Evolutionary conservation across 2,329 filamentous ascomycete species (phyloP), one percentile per base, ranked within the genome.

Genomic region (Fusarium heterosporum): DNA sequence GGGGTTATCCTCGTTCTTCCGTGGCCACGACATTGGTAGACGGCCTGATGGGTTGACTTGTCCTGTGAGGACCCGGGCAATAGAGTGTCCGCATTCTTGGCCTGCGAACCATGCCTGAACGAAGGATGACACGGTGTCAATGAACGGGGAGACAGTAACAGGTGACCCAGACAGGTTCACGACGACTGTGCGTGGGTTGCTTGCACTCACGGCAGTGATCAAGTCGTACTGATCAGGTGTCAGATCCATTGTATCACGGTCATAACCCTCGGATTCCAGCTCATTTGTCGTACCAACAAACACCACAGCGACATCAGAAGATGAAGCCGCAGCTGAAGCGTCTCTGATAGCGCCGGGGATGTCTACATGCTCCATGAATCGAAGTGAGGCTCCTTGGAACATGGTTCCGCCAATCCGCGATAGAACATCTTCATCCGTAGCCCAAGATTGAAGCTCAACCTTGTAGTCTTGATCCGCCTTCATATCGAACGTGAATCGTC

Each of bases 201-300:
- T 13, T 1, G 17, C 10, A 4, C 0, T 17, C 3, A 46, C 45
- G 5, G 32, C 39, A 0, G n/a, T 22, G 8, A 61, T 16, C 3
- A 60, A 2, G 1, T n/a, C 6, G 4, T 61, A 60, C 8, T 61
- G 57, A 19, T 45, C 34, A 11, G 28, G 25, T 12, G 22, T 36
- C 4, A 60, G n/a, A 11, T 60, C 55, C 57, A 52, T 52, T 2
- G 57, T 40, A 6, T 60, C 45, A 2, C 54, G 57, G 12, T 60
- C 56, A 22, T 58, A 60, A 1, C 56, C 56, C 3, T 60, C 56
- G 4, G 56, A 60, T 9, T 60, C 56, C 4, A 60, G 17, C 4
- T 60, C 56, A 17, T 59, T 58, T 0, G 56, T 60, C 4, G 54
- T 60, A 3, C 56, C 56, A 4, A 60, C 53, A n/a, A 58, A 58